Evolutionary conservation across 129 eudicot species (phyloP), one percentile per base, ranked within the genome.

Genomic region (Lactuca sativa): DNA sequence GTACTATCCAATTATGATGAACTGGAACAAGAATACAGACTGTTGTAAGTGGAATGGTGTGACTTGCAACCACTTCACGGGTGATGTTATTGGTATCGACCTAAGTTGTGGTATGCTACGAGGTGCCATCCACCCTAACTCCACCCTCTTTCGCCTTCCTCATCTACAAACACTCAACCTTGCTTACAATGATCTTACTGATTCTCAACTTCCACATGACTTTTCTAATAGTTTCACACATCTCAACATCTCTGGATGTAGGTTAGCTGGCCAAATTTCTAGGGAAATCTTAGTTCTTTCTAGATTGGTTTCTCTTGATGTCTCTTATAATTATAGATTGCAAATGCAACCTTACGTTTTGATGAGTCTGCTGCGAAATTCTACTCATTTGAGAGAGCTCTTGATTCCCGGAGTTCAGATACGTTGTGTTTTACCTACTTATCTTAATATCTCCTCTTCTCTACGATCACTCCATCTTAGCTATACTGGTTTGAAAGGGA

Each of bases 161-260:
- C 60, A 12, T 7, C 76, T 80, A 11, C 72, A 31, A 41, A 74
- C 9, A 4, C 76, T 80, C 37, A 74, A 74, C 54, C 84, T 80
- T 25, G 76, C 80, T 41, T 74, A 2, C 69, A 80, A 80, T 69
- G 9, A 70, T 36, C 43, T 79, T 10, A 0, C 43, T 18, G 11
- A 16, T 44, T 51, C 78, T 16, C 66, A 44, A 51, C 56, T 79
- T 62, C 77, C 82, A 5, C 60, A 31, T 15, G 60, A 49, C 17
- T 9, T 79, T 66, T 64, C 83, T 13, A 65, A 33, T 25, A 76
- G 9, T 40, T 11, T 40, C 44, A 40, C 44, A 40, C 9, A 40
- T 40, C 75, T 79, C 8, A 53, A 48, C 18, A 15, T 79, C 17
- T 79, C 79, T 18, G 1, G 0, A 47, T 43, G 12, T 32, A 0